Conservation (phyloP, 345 rosid species). For the Cardamine chenopodiifolia region DNA sequence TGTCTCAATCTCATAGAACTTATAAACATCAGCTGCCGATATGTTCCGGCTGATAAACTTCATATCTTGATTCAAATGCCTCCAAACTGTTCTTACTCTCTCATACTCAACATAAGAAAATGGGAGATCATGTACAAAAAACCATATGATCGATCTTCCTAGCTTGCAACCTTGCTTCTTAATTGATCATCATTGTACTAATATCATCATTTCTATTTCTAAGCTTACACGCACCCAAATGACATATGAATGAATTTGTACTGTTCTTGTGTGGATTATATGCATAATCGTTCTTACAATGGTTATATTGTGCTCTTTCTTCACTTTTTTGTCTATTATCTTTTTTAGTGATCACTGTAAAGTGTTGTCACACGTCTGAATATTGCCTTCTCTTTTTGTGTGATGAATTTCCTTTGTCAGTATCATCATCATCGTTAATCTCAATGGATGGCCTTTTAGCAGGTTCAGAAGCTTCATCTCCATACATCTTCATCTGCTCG, state of each 20-base stretch:
- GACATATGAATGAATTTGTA: neutral
- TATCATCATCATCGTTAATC: neutral
- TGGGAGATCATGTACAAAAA: neutral
- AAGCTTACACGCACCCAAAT: neutral
- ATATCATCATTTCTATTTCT: neutral
- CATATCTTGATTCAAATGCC: neutral
- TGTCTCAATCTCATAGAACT: neutral
- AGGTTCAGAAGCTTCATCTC: neutral
- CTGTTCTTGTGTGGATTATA: neutral
- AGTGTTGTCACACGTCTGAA: neutral
- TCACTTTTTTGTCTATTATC: neutral
- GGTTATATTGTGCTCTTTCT: neutral
- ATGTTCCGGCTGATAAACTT: neutral
- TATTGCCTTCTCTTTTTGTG: neutral
- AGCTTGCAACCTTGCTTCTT: neutral
- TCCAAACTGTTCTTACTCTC: neutral
- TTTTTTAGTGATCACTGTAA: neutral
- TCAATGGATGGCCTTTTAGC: neutral
- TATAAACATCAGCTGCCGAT: neutral
- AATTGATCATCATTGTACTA: neutral
- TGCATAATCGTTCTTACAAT: neutral
- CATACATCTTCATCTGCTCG: neutral
- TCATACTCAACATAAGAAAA: neutral
- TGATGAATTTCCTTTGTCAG: neutral
- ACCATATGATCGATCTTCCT: neutral